Conservation (phyloP, 1,139 yeast species). For the Suhomyces panamericanus region DNA sequence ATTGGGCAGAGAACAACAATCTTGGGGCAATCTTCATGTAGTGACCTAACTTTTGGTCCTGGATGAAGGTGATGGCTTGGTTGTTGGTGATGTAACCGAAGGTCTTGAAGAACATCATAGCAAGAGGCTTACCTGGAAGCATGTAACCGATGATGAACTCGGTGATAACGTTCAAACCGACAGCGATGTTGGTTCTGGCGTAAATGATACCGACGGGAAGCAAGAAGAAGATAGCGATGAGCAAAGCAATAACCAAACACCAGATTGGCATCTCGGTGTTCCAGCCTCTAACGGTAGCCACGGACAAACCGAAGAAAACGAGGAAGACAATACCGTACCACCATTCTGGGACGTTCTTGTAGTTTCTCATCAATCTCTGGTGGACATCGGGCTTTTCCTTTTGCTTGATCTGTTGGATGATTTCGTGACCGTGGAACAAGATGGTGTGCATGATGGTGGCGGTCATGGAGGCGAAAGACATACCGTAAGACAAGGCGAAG, state of each 20-base stretch:
- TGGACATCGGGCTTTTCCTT: slow-evolving; percentile 59
- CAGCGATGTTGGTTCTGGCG: slow-evolving; percentile 44
- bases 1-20: slow-evolving; percentile 45
- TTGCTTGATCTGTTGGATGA: slow-evolving; percentile 45
- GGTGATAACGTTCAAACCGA: slow-evolving; percentile 48
- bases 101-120: slow-evolving; percentile 50
- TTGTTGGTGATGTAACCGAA: slow-evolving; percentile 52
- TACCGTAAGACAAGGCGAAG: slow-evolving; percentile 60
- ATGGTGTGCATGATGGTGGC: slow-evolving; percentile 57
- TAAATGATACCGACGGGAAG: slow-evolving; percentile 46
- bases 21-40: slow-evolving; percentile 55
- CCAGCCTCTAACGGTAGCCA: slow-evolving; percentile 43
- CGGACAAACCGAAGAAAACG: slow-evolving; percentile 39
- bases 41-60: slow-evolving; percentile 56
- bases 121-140: slow-evolving; percentile 49
- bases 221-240: slow-evolving; percentile 43
- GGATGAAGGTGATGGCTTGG: slow-evolving; percentile 54
- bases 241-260: slow-evolving; percentile 38
- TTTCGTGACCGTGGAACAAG: slow-evolving; percentile 57
- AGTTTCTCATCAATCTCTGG: slow-evolving; percentile 58
- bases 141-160: slow-evolving; percentile 49
- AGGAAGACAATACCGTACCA: slow-evolving; percentile 53
- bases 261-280: slow-evolving; percentile 47
- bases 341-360: slow-evolving; percentile 67
- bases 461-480: slow-evolving; percentile 62